These are phyloP conservation scores for Phytophthora agathidicida DNA, from an alignment of 352 stramenopile species.

Conservation along the genomic window DNA sequence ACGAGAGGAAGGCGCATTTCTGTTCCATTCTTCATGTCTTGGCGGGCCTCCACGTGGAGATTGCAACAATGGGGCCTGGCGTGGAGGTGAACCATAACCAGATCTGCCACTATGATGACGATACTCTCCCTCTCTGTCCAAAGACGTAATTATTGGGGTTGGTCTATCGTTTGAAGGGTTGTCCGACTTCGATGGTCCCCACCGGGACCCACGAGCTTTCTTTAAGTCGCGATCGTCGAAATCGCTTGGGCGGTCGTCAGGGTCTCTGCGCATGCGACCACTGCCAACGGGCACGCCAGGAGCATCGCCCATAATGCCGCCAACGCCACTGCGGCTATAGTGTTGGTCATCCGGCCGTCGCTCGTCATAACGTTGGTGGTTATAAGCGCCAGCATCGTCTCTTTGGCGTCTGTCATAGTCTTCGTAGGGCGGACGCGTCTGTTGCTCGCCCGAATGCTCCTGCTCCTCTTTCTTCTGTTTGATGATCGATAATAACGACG, in stretches of 20 bases:
- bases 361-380: constrained; percentile 30
- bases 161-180: constrained; percentile 44
- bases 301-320: constrained; percentile 36
- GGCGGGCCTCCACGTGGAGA: constrained; percentile 17
- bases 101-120: constrained; percentile 24
- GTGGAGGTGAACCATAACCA: constrained; percentile 29
- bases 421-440: constrained; percentile 5
- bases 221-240: constrained; percentile 59
- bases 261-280: constrained; percentile 29
- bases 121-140: constrained; percentile 33
- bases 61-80: constrained; percentile 29
- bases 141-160: constrained; percentile 53
- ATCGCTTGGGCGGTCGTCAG: constrained; percentile 32
- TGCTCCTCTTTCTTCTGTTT: constrained; percentile 81
- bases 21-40: constrained; percentile 41
- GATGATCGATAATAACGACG: constrained; percentile 82
- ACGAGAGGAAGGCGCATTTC: constrained; percentile 25
- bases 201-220: constrained; percentile 71
- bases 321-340: constrained; percentile 23
- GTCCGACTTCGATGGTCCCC: constrained; percentile 60
- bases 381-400: constrained; percentile 17
- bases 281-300: constrained; percentile 26
- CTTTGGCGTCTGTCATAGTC: constrained; percentile 19
- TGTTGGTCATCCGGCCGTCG: constrained; percentile 18
- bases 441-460: constrained; percentile 27